phyloP scores from a whole-genome alignment of 139 green algal species.

The Zygnema circumcarinatum region DNA sequence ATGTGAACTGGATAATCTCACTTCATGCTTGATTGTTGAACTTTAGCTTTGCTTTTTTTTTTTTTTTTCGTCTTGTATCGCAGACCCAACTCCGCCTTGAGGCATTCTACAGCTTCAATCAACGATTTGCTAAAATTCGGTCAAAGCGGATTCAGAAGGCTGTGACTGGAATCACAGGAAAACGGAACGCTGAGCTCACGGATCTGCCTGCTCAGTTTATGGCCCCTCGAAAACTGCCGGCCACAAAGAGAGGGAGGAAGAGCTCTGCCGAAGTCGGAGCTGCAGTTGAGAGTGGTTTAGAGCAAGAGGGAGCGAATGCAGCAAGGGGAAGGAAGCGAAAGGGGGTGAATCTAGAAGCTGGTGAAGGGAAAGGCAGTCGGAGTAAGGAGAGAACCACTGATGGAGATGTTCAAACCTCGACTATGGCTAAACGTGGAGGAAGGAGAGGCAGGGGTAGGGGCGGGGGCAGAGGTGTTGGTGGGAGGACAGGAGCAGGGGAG shows the following conservation, averaged over 20 bases:
- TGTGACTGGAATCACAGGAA: slow-evolving; percentile 53
- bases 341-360: background rate
- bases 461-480: background rate
- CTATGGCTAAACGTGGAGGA: too few species aligned
- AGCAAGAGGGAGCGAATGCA: background rate
- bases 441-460: background rate
- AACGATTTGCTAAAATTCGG: slow-evolving; percentile 63
- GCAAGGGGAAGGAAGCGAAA: background rate
- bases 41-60: too few species aligned
- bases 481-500: background rate
- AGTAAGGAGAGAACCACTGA: too few species aligned
- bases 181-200: slow-evolving; percentile 34
- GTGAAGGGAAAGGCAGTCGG: too few species aligned
- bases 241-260: background rate
- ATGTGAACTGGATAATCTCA: too few species aligned
- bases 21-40: too few species aligned
- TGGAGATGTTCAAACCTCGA: too few species aligned
- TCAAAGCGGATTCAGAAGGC: slow-evolving; percentile 63
- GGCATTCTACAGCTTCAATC: slow-evolving; percentile 60
- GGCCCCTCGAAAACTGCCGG: background rate
- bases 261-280: background rate
- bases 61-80: too few species aligned
- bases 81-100: slow-evolving; percentile 63
- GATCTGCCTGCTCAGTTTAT: slow-evolving; percentile 24
- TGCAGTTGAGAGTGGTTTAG: too few species aligned